Evolutionary conservation across 768 basidiomycete genomes (phyloP), one percentile per base, ranked within the genome.

Genomic region (Termitomyces sp.): DNA sequence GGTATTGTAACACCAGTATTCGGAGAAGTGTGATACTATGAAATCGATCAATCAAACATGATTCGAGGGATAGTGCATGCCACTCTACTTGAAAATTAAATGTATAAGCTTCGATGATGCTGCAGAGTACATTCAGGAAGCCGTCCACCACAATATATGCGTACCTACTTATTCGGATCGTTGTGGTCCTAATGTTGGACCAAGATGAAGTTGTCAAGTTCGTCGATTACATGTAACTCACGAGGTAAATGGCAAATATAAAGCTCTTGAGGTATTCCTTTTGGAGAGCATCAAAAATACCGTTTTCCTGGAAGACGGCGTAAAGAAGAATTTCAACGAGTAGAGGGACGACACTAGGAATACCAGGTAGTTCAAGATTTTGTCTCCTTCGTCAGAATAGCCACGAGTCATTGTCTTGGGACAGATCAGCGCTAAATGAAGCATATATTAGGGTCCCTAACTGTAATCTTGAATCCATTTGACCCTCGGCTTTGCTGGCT

Each of bases 51-150:
- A 35, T 19, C 8, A 34, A 35, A 22, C 1, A n/a, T 19, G 19
- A 24, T 7, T n/a, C 10, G 26, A n/a, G 6, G 2, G 5, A 45
- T 17, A 21, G 10, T 15, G 10, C 12, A 26, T n/a, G 19, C n/a
- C 19, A 17, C 8, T 21, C n/a, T 60, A 87, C 89, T 61, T 84
- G 79, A 63, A 93, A 91, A 64, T 91, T 88, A 72, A 93, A 93
- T 0, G 89, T 92, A 64, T 92, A 93, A 14, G 92, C 86, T 66
- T 93, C 91, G 22, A 93, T 78, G 54, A 93, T 87, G 70, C 91
- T 93, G 59, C 17, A 12, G 28, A 57, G 57, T 32, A 50, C 17
- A 14, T 30, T 40, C 44, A 58, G 24, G 44, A 51, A 38, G 40
- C 24, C 19, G 26, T 32, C 4, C 34, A 53, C 50, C 54, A 56